Evolutionary conservation across 2,329 filamentous ascomycete species (phyloP), one percentile per base, ranked within the genome.

Genomic region (Phyllosticta citribraziliensis): DNA sequence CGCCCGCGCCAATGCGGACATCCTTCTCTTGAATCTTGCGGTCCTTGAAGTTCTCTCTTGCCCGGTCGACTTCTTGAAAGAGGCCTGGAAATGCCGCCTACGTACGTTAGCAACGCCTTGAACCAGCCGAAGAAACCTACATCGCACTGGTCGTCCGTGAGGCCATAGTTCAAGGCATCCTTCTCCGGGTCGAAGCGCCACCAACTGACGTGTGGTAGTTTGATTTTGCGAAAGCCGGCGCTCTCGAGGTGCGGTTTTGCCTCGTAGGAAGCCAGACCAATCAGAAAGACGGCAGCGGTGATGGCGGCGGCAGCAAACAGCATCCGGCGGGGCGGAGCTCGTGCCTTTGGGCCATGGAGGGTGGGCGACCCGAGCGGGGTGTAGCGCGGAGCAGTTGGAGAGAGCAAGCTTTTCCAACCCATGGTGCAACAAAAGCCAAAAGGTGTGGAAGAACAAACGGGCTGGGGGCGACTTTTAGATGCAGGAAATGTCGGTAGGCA

Each of bases 71-170:
- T 30, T 62, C 60, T 5, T 33, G 12, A 30, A 50, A 62, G n/a
- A 62, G 56, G 6, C 55, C 30, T 5, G 60, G 60, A 20, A 62
- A 62, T 51, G 60, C 60, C 20, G 35, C 35, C 60, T 62, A 24
- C 52, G n/a, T 5, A n/a, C 19, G 40, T 47, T 6, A 47, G 40
- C 4, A 17, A 47, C 17, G 50, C 12, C 8, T 11, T 3, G 20
- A 20, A 47, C 56, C 35, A 60, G 25, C 9, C 11, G 35, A 57
- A 20, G 54, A 2, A 17, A 53, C 35, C 1, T 30, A 62, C 60
- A 57, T 62, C 25, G 27, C 60, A 62, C 24, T 62, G 60, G n/a
- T 54, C 55, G 51, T 62, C 60, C 22, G 55, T 50, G 27, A 62
- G 60, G 11, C 55, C 55, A 12, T 50, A 53, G 51, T 62, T 62